A percentile compares a stretch with the other conserved stretches of the same genome.
Evolutionary conservation across 2,329 filamentous ascomycete genomes (phyloP).

Genomic region (Xylariales sp.): DNA sequence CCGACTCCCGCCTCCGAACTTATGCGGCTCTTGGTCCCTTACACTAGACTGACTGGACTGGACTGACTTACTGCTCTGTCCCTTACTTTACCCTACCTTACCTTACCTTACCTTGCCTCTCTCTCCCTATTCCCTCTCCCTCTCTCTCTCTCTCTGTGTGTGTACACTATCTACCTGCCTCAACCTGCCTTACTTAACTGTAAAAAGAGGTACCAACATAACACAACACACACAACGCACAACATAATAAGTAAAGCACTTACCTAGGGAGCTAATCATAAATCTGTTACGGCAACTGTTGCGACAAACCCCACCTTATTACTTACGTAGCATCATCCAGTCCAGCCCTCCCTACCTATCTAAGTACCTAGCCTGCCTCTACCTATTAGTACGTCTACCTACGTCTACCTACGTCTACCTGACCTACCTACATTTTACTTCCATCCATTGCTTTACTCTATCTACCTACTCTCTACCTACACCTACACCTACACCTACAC

Average conservation of each 20-base stretch:
- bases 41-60: neutral
- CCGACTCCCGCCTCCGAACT: conserved; percentile 6
- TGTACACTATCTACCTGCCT: neutral
- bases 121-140: too few relatives aligned
- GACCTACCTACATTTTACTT: too few relatives aligned
- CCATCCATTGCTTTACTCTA: neutral
- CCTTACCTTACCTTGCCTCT: too few relatives aligned
- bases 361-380: neutral
- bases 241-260: too few relatives aligned
- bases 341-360: conserved; percentile 11
- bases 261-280: too few relatives aligned
- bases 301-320: conserved; percentile 26
- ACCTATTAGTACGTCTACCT: too few relatives aligned
- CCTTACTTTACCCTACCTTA: too few relatives aligned
- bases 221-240: too few relatives aligned
- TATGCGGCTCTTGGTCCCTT: neutral
- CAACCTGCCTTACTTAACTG: conserved; percentile 1
- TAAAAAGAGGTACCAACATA: too few relatives aligned
- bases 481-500: too few relatives aligned
- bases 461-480: neutral
- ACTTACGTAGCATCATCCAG: neutral
- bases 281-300: conserved; percentile 20
- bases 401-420: neutral
- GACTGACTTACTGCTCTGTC: neutral
- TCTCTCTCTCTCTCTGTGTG: too few relatives aligned